Conservation (phyloP, 768 basidiomycete genomes). For the Lepiota venenata region DNA sequence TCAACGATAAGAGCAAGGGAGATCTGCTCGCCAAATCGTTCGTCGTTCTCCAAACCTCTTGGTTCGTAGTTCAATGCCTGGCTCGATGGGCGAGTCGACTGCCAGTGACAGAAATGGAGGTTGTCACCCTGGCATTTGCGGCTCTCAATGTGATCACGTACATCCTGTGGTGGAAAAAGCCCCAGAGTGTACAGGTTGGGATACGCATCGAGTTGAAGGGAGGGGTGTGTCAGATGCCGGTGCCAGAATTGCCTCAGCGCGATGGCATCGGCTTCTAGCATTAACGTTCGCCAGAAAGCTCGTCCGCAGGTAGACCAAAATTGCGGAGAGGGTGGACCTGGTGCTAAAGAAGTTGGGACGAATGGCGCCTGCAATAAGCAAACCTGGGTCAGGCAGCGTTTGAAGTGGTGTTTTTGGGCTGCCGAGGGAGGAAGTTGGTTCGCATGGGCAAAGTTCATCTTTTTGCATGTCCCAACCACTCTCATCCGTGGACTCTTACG, state of each 20-base stretch:
- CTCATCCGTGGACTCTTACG: not conserved
- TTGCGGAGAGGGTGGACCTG: not conserved
- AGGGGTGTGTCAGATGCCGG: too few relatives aligned
- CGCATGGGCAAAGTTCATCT: not conserved
- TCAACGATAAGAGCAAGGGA: conserved; percentile 12
- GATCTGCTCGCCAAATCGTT: conserved; percentile 11
- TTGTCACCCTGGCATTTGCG: conserved; percentile 9
- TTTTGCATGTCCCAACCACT: not conserved
- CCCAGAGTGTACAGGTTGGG: conserved; percentile 1
- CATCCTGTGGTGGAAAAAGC: conserved; percentile 16
- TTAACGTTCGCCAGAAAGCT: not conserved
- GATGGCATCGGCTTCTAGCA: not conserved
- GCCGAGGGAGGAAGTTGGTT: not conserved
- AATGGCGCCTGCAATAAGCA: not conserved
- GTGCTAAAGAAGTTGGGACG: too few relatives aligned
- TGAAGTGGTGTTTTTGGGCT: not conserved
- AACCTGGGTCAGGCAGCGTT: not conserved
- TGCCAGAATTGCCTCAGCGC: not conserved
- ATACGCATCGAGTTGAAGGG: not conserved
- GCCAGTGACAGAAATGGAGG: conserved; percentile 7
- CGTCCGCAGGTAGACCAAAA: not conserved
- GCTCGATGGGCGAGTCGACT: not conserved
- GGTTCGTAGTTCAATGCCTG: conserved; percentile 10
- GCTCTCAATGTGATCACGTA: conserved; percentile 8
- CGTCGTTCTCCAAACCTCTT: conserved; percentile 7